Conservation (phyloP, 768 basidiomycete species). For the Clathrus columnatus region DNA sequence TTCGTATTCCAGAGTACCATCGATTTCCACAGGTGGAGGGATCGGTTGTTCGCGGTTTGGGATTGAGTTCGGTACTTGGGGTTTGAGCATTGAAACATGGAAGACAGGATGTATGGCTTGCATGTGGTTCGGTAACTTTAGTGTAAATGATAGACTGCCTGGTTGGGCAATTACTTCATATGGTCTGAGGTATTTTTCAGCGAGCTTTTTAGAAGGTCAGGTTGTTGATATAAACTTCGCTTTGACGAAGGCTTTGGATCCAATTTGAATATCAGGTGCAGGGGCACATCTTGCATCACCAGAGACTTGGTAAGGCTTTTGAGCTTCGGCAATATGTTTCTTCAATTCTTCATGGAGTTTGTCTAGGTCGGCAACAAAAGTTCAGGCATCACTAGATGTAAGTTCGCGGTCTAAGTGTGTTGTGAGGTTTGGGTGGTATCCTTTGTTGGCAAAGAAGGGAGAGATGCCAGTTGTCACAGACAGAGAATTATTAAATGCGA, state of each 20-base stretch:
- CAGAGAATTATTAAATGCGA: constrained; percentile 26
- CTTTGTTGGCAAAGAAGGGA: constrained; percentile 25
- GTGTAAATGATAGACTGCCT: neutral
- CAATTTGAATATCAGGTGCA: neutral
- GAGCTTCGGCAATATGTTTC: neutral
- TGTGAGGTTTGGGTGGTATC: constrained; percentile 15
- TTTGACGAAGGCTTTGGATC: neutral
- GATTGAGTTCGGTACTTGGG: constrained; percentile 12
- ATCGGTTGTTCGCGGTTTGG: constrained; percentile 12
- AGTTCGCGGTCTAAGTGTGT: neutral
- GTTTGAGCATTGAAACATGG: constrained; percentile 17
- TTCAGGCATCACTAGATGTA: neutral
- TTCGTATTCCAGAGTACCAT: constrained; percentile 13
- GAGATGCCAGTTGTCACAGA: constrained; percentile 22
- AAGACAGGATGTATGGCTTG: constrained; percentile 16
- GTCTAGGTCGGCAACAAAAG: neutral
- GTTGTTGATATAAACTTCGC: neutral
- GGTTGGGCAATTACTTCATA: neutral
- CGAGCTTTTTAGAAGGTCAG: neutral
- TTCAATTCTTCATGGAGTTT: neutral
- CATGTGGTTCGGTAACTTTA: constrained; percentile 5
- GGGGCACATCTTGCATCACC: neutral
- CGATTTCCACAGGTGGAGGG: constrained; percentile 9
- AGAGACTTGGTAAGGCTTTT: neutral
- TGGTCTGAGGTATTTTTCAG: neutral